phyloP scores from a whole-genome alignment of 1,284 basidiomycete genomes.

The Tremellales sp. region DNA sequence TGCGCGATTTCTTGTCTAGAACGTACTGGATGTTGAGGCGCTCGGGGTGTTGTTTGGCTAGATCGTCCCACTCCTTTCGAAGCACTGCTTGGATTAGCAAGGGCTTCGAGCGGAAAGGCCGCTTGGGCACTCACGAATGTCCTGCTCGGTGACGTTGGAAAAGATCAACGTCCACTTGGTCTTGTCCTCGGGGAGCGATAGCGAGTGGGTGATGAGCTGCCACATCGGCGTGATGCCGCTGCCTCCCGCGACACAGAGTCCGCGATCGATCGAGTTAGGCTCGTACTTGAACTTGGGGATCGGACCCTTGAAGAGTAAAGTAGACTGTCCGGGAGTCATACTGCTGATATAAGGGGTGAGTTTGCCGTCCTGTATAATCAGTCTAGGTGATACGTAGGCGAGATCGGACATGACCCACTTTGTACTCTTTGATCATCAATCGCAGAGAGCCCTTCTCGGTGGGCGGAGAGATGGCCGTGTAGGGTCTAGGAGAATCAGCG shows the following conservation, averaged over 20 bases:
- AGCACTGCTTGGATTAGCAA: too few relatives aligned
- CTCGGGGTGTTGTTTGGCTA: constrained; percentile 66
- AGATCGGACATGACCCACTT: constrained; percentile 29
- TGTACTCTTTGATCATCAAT: constrained; percentile 76
- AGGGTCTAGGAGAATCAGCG: constrained; percentile 52
- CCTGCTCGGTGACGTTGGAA: constrained; percentile 82
- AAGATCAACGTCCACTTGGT: constrained; percentile 93
- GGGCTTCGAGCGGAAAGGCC: neutral
- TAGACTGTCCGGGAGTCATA: constrained; percentile 69
- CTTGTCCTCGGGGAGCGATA: constrained; percentile 70
- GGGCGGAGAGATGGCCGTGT: constrained; percentile 74
- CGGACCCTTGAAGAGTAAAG: constrained; percentile 84
- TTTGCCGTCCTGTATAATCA: constrained; percentile 58
- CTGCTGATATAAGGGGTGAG: constrained; percentile 71
- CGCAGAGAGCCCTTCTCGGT: constrained; percentile 69
- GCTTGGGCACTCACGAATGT: constrained; percentile 58
- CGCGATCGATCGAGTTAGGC: constrained; percentile 77
- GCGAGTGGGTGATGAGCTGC: constrained; percentile 65
- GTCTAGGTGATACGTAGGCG: neutral
- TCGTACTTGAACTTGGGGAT: constrained; percentile 78
- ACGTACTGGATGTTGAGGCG: constrained; percentile 76
- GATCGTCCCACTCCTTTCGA: constrained; percentile 70
- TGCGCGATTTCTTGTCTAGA: constrained; percentile 68
- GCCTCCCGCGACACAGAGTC: constrained; percentile 80
- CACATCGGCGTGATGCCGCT: constrained; percentile 53